A percentile compares a stretch with the other conserved stretches of the same genome.
phyloP scores from a whole-genome alignment of 192 early-diverging fungal genomes.

The Jimgerdemannia lactiflua region DNA sequence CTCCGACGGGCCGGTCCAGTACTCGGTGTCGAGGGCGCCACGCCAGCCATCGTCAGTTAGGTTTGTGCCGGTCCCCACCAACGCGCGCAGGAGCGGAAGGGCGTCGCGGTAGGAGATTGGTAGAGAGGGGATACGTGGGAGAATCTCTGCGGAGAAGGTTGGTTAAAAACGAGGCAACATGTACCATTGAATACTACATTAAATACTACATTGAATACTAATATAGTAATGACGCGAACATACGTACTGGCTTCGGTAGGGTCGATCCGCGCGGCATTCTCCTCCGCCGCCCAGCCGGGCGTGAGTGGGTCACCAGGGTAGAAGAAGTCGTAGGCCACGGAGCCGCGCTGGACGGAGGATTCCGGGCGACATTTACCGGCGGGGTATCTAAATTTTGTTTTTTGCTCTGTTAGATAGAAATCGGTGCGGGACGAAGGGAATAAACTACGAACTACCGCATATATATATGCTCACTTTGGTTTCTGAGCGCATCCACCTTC shows the following conservation, averaged over 20 bases:
- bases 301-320: slow-evolving; percentile 64
- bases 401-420: not conserved
- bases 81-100: slow-evolving; percentile 52
- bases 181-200: too few species aligned
- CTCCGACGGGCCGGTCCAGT: slow-evolving; percentile 59
- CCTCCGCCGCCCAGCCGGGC: slow-evolving; percentile 52
- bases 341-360: slow-evolving; percentile 59
- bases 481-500: slow-evolving; percentile 55
- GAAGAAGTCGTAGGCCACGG: slow-evolving; percentile 43
- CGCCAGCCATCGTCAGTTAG: slow-evolving; percentile 1
- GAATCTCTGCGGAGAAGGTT: slow-evolving; percentile 18
- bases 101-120: slow-evolving; percentile 64
- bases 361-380: slow-evolving; percentile 52
- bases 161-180: too few species aligned
- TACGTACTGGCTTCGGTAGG: slow-evolving; percentile 25
- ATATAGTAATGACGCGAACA: too few species aligned
- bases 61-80: slow-evolving; percentile 41
- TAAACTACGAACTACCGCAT: not conserved
- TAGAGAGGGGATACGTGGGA: slow-evolving; percentile 61
- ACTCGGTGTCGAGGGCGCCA: slow-evolving; percentile 30
- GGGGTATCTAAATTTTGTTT: slow-evolving; percentile 25
- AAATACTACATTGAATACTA: not conserved
- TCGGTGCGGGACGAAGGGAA: not conserved
- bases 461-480: slow-evolving; percentile 15
- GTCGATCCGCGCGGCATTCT: slow-evolving; percentile 50